Evolutionary conservation across 495 filamentous ascomycete species (phyloP).

Genomic region (Aspergillus avenaceus): DNA sequence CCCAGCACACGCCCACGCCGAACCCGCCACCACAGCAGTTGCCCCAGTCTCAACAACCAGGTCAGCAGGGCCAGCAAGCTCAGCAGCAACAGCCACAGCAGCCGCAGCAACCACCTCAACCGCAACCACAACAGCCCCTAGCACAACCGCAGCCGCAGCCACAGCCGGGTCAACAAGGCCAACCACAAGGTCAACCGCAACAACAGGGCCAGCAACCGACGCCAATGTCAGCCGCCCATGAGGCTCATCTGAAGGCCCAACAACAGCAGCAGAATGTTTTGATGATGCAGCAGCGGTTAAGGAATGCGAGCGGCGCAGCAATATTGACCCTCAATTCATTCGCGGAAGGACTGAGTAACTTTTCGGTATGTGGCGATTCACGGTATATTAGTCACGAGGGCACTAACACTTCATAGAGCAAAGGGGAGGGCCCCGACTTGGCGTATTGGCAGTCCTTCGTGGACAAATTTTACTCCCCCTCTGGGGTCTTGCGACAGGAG

Average conservation of each 20-base stretch:
- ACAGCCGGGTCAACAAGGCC: conserved; percentile 8
- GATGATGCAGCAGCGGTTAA: conserved; percentile 50
- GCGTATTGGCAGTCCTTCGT: conserved; percentile 73
- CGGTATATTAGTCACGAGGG: too few relatives aligned
- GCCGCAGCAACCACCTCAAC: conserved; percentile 23
- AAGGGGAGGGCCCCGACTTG: conserved; percentile 57
- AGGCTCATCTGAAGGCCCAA: conserved; percentile 42
- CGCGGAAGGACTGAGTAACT: conserved; percentile 64
- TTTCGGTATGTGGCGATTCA: conserved; percentile 55
- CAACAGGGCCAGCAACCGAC: conserved; percentile 41
- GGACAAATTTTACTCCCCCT: conserved; percentile 66
- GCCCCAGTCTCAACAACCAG: conserved; percentile 29
- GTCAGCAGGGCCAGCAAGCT: conserved; percentile 28
- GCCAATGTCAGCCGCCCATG: conserved; percentile 35
- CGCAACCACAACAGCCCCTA: conserved; percentile 27
- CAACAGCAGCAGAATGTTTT: conserved; percentile 40
- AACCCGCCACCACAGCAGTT: conserved; percentile 23
- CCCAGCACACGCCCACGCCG: conserved; percentile 38
- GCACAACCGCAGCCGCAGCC: conserved; percentile 29
- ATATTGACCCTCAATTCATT: conserved; percentile 65
- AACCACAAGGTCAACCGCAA: conserved; percentile 32
- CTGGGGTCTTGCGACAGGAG: conserved; percentile 63
- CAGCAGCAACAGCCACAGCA: conserved; percentile 39
- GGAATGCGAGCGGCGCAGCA: conserved; percentile 52
- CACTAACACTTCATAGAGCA: conserved; percentile 41